A percentile compares a stretch with the other conserved stretches of the same genome.
These are phyloP conservation scores for Cubamyces sp. DNA, from an alignment of 768 basidiomycete genomes.

Conservation along the genomic window DNA sequence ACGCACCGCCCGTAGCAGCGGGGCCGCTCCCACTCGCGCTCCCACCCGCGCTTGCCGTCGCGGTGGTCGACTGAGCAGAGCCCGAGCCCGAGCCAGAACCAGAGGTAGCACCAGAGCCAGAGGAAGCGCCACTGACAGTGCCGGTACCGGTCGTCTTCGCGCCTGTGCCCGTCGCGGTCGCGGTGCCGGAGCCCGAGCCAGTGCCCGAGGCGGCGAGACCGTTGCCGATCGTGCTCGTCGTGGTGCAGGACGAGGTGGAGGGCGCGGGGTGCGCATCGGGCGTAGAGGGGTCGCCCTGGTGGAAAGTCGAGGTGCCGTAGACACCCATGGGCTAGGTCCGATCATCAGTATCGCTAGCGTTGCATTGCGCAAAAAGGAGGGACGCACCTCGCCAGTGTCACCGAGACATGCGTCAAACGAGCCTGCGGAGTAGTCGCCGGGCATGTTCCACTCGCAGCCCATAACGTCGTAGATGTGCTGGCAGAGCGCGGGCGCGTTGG, in stretches of 20 bases:
- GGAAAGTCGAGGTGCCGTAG: conserved; percentile 68
- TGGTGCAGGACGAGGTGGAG: conserved; percentile 61
- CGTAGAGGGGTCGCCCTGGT: conserved; percentile 61
- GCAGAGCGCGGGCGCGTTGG: conserved; percentile 56
- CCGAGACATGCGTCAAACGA: conserved; percentile 51
- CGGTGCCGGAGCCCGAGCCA: conserved; percentile 1
- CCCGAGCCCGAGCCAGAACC: not conserved
- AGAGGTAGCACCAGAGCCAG: not conserved
- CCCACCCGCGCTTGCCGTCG: not conserved
- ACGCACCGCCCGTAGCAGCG: not conserved
- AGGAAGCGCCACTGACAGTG: conserved; percentile 8
- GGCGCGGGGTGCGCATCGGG: conserved; percentile 61
- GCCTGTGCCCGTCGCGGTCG: not conserved
- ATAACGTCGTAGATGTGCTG: conserved; percentile 61
- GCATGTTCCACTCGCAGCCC: conserved; percentile 70
- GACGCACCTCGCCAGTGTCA: conserved; percentile 51
- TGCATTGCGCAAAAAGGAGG: not conserved
- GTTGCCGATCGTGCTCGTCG: conserved; percentile 56
- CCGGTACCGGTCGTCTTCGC: not conserved
- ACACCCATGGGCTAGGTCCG: conserved; percentile 61
- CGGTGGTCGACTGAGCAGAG: no score
- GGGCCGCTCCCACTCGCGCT: conserved; percentile 1
- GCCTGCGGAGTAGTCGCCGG: conserved; percentile 46
- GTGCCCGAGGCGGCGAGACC: conserved; percentile 23
- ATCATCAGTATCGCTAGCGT: not conserved